Evolutionary conservation across 1,284 basidiomycete species (phyloP).

Genomic region (Polyporus tsugae): DNA sequence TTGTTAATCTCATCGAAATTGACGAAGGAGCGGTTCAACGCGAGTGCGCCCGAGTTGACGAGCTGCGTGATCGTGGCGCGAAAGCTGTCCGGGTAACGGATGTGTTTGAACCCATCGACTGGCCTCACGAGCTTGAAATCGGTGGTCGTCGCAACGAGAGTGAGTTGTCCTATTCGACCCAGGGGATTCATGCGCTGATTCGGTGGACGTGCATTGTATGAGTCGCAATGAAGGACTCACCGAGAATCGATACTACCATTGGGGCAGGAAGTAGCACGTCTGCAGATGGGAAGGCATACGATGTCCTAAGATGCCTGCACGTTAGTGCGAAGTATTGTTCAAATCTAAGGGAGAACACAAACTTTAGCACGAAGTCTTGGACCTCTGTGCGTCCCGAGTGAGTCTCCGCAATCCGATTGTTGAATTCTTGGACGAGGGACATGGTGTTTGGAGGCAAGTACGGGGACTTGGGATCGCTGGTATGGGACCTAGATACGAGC

Average conservation of each 20-base stretch:
- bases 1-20: slow-evolving; percentile 27
- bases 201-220: neutral
- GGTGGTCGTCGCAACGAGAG: slow-evolving; percentile 18
- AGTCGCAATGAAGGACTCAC: neutral
- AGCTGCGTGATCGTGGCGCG: slow-evolving; percentile 25
- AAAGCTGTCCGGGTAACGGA: slow-evolving; percentile 23
- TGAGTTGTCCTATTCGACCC: slow-evolving; percentile 15
- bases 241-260: slow-evolving; percentile 22
- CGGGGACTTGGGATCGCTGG: neutral
- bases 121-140: slow-evolving; percentile 23
- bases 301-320: neutral
- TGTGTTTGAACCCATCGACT: slow-evolving; percentile 14
- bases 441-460: neutral
- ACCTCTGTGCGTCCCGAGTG: slow-evolving; percentile 18
- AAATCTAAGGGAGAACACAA: neutral
- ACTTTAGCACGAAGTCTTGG: slow-evolving; percentile 20
- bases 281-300: slow-evolving; percentile 21
- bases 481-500: neutral
- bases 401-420: slow-evolving; percentile 16
- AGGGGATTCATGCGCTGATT: neutral
- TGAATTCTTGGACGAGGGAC: slow-evolving; percentile 16
- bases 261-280: slow-evolving; percentile 24
- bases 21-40: slow-evolving; percentile 23
- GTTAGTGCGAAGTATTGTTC: neutral
- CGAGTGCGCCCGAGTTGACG: slow-evolving; percentile 22